These are phyloP conservation scores for Penicillium sp. DNA, from an alignment of 2,329 filamentous ascomycete species.

Conservation along the genomic window DNA sequence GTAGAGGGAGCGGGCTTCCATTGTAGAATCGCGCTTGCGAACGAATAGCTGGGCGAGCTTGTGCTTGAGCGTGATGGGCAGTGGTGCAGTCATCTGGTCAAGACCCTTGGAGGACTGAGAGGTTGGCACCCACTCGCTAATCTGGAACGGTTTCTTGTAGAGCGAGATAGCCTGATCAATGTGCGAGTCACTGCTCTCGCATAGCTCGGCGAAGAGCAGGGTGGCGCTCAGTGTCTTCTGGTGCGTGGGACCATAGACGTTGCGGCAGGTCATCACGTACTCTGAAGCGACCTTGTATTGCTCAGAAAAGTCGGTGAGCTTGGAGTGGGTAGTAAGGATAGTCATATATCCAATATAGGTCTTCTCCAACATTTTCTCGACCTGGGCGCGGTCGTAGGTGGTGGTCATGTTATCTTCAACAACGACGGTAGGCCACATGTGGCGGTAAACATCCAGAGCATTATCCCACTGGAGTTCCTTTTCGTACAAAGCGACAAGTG, in stretches of 20 bases:
- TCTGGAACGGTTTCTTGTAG: conserved; percentile 50
- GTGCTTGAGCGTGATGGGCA: conserved; percentile 50
- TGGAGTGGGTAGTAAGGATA: conserved; percentile 48
- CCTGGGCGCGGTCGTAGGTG: conserved; percentile 35
- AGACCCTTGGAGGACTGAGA: conserved; percentile 28
- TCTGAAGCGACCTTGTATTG: conserved; percentile 51
- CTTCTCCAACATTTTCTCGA: conserved; percentile 46
- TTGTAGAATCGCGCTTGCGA: conserved; percentile 39
- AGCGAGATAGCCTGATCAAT: conserved; percentile 47
- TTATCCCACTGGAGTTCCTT: conserved; percentile 47
- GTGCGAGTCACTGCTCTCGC: conserved; percentile 47
- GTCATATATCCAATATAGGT: conserved; percentile 51
- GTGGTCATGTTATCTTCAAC: conserved; percentile 42
- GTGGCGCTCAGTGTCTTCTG: conserved; percentile 41
- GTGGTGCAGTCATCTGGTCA: conserved; percentile 37
- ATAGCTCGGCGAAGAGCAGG: conserved; percentile 46
- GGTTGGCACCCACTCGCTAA: conserved; percentile 38
- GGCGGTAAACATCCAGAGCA: conserved; percentile 48
- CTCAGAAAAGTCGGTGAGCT: conserved; percentile 43
- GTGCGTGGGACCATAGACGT: conserved; percentile 37
- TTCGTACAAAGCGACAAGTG: conserved; percentile 49
- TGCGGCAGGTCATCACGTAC: conserved; percentile 50
- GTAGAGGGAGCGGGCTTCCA: conserved; percentile 42
- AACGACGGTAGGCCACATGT: conserved; percentile 51
- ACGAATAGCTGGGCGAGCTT: conserved; percentile 53